Evolutionary conservation across 805 yeast genomes (phyloP).

Genomic region (Cyberlindnera americana): DNA sequence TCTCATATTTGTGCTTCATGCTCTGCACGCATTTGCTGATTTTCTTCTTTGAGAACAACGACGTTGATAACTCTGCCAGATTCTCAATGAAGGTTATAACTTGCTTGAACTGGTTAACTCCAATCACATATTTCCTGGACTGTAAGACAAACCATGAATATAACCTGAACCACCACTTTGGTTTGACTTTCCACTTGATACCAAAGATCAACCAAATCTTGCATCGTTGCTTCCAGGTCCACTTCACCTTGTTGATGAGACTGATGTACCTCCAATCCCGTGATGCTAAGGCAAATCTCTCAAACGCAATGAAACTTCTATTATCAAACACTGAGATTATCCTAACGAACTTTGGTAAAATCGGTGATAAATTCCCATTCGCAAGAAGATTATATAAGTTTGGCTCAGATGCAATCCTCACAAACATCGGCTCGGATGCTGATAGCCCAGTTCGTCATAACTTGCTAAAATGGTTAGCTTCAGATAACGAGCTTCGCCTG

Average conservation of each 20-base stretch:
- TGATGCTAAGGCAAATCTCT: slow-evolving; percentile 2
- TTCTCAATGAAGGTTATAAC: slow-evolving; percentile 8
- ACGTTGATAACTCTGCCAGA: slow-evolving; percentile 9
- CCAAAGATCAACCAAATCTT: slow-evolving; percentile 15
- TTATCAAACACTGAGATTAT: slow-evolving; percentile 7
- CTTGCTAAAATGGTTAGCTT: slow-evolving; percentile 1
- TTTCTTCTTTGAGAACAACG: slow-evolving; percentile 4
- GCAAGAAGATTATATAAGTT: slow-evolving; percentile 6
- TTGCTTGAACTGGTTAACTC: slow-evolving; percentile 7
- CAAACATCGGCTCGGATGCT: slow-evolving; percentile 2
- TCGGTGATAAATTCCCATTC: slow-evolving; percentile 4
- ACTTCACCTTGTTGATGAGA: slow-evolving; percentile 12
- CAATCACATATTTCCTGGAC: slow-evolving; percentile 14
- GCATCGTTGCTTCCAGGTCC: slow-evolving; percentile 16
- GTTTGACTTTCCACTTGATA: slow-evolving; percentile 12
- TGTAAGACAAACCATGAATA: slow-evolving; percentile 6
- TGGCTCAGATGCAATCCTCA: slow-evolving; percentile 7
- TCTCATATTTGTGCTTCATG: slow-evolving; percentile 4
- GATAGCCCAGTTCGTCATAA: slow-evolving; percentile 4
- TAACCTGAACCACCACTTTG: slow-evolving; percentile 16
- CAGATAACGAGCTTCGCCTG: neutral
- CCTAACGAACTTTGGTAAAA: slow-evolving; percentile 7
- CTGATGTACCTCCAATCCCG: slow-evolving; percentile 5
- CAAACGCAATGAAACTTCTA: slow-evolving; percentile 1
- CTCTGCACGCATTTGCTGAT: slow-evolving; percentile 4